Base-by-base conservation (phyloP, 2,329 filamentous ascomycete species). In the Byssoonygena ceratinophila region DNA sequence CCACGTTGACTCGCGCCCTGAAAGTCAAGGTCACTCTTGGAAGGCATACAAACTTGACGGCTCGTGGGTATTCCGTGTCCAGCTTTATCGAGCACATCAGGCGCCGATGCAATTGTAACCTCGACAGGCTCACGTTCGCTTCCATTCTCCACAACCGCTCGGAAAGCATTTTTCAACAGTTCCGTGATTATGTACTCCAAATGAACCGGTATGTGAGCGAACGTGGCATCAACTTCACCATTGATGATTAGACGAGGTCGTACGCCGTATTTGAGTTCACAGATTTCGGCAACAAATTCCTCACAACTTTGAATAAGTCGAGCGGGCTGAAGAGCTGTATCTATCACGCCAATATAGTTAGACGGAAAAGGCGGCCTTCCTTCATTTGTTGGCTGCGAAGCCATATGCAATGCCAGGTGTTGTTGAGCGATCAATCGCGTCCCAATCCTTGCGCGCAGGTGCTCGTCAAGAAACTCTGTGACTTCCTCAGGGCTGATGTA, bases 151-250 rank as follows among this genome's bases (percentile, higher is more conserved):
- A 97, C 83, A 0, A 88, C 94, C 3, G 92, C 91, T 40, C 92
- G 82, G 72, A 97, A 98, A 0, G 90, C 87, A 64, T 98, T 98
- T 70, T 98, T 98, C 54, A 98, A 78, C 1, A 98, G 77, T 69
- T 98, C 92, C 0, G 91, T 98, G 58, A 96, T 80, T 58, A 98
- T 96, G 68, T 98, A 98, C 69, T 97, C 91, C 22, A 98, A 78
- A 68, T 98, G 92, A 66, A 94, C 92, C 12, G 92, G 92, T 7
- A 98, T 84, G 63, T 94, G 92, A 18, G 91, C 89, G 64, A 98
- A 94, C 0, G 82, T 84, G n/a, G 90, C 88, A 48, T 85, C 83
- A 0, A 85, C 83, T 65, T 94, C 84, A 58, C 92, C 92, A 59
- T 90, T 85, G 61, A 98, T 84, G 44, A 83, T 72, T 62, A 95